phyloP scores from a whole-genome alignment of 805 yeast species.

The Hanseniaspora nectarophila region DNA sequence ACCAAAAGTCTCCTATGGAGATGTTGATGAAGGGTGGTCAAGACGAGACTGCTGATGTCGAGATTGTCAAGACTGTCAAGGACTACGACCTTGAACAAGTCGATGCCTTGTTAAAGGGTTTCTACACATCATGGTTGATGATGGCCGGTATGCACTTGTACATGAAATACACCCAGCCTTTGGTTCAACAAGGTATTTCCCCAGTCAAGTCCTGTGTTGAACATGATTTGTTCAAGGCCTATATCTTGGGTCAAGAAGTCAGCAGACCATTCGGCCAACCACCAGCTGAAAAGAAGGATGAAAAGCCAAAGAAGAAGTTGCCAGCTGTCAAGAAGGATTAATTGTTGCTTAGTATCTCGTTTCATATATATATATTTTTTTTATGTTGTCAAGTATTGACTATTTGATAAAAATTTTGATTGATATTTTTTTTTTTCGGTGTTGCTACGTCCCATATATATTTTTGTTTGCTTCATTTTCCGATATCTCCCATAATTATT shows the following conservation, averaged over 20 bases:
- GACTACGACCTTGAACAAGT: conserved; percentile 90
- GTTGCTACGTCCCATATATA: background rate
- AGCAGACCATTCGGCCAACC: conserved; percentile 73
- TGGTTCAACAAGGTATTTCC: conserved; percentile 84
- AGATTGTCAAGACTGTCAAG: conserved; percentile 82
- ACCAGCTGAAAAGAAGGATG: conserved; percentile 35
- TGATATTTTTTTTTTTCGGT: background rate
- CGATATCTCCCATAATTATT: background rate
- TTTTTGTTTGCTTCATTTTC: background rate
- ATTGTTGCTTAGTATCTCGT: too few relatives aligned
- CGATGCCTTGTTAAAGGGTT: conserved; percentile 64
- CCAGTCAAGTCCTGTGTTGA: conserved; percentile 85
- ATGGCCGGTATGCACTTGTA: conserved; percentile 97
- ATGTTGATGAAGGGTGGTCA: conserved; percentile 51
- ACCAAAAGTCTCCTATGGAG: conserved; percentile 54
- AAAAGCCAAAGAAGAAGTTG: conserved; percentile 50
- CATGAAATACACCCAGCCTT: conserved; percentile 94
- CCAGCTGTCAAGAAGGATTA: conserved; percentile 75
- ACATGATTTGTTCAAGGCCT: conserved; percentile 81
- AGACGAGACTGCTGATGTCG: conserved; percentile 55
- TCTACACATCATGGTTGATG: conserved; percentile 85
- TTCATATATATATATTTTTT: too few relatives aligned
- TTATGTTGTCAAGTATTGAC: background rate
- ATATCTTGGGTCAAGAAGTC: conserved; percentile 67
- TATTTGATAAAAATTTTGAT: background rate